Evolutionary conservation across 805 yeast species (phyloP).

Genomic region (Cyberlindnera mississippiensis): DNA sequence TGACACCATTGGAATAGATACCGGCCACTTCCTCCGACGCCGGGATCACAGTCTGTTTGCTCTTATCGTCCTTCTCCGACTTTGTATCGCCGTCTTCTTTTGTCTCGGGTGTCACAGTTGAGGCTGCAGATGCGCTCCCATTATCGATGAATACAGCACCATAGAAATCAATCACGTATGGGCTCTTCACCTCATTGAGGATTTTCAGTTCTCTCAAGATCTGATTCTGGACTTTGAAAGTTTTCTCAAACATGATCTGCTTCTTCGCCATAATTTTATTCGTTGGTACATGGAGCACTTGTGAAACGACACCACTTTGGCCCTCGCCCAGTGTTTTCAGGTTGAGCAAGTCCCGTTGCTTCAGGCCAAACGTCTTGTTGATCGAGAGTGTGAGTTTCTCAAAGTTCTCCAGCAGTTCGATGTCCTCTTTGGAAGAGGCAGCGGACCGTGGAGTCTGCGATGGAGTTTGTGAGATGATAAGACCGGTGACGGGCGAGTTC

Average conservation of each 20-base stretch:
- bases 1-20: constrained; percentile 54
- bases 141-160: constrained; percentile 75
- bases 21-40: constrained; percentile 20
- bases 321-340: constrained; percentile 86
- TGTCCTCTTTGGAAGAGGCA: constrained; percentile 33
- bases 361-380: constrained; percentile 48
- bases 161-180: constrained; percentile 82
- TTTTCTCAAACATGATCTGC: constrained; percentile 79
- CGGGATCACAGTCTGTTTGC: constrained; percentile 10
- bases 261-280: constrained; percentile 89
- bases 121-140: constrained; percentile 7
- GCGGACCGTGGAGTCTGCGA: constrained; percentile 22
- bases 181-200: constrained; percentile 82
- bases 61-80: background rate
- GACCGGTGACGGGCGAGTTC: constrained; percentile 1
- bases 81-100: constrained; percentile 1
- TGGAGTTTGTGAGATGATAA: constrained; percentile 13
- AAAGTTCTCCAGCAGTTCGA: constrained; percentile 39
- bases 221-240: constrained; percentile 73
- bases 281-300: constrained; percentile 85
- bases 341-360: constrained; percentile 65
- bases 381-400: constrained; percentile 50
- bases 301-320: constrained; percentile 88
- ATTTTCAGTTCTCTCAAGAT: constrained; percentile 85
- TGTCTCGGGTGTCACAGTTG: constrained; percentile 9